Evolutionary conservation across 2,329 filamentous ascomycete genomes (phyloP).

Genomic region (Sphaerulina populicola): DNA sequence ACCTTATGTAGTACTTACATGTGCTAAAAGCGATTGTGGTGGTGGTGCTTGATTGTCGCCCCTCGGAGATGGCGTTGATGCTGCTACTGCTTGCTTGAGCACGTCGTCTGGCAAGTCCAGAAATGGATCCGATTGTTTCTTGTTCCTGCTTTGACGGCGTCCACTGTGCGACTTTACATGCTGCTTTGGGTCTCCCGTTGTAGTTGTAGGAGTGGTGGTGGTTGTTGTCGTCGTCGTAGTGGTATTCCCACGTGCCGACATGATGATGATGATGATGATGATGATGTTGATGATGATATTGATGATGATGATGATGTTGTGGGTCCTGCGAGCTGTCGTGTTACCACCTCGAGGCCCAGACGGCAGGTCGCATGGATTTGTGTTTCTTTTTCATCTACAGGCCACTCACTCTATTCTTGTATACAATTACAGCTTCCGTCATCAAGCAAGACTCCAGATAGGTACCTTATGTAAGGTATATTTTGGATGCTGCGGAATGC

Average conservation of each 20-base stretch:
- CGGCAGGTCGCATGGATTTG: not conserved
- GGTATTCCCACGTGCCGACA: conserved; percentile 13
- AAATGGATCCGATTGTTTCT: conserved; percentile 25
- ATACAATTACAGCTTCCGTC: not conserved
- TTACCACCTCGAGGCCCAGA: conserved; percentile 5
- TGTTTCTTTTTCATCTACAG: not conserved
- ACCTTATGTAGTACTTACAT: conserved; percentile 17
- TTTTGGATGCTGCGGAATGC: conserved; percentile 1
- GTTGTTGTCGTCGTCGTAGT: not conserved
- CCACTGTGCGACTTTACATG: conserved; percentile 16
- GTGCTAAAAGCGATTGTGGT: conserved; percentile 19
- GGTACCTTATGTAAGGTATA: no score
- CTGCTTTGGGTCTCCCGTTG: not conserved
- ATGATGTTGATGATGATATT: no score
- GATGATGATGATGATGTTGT: not conserved
- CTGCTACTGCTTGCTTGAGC: conserved; percentile 15
- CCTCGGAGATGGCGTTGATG: conserved; percentile 17
- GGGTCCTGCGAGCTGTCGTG: conserved; percentile 13
- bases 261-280: conserved; percentile 3
- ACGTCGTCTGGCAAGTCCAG: conserved; percentile 26
- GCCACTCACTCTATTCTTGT: conserved; percentile 9
- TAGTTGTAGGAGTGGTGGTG: not conserved
- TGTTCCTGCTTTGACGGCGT: conserved; percentile 22
- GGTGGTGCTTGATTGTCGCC: conserved; percentile 1
- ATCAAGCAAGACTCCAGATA: not conserved